Evolutionary conservation across 768 basidiomycete species (phyloP).

Genomic region (Termitomyces sp.): DNA sequence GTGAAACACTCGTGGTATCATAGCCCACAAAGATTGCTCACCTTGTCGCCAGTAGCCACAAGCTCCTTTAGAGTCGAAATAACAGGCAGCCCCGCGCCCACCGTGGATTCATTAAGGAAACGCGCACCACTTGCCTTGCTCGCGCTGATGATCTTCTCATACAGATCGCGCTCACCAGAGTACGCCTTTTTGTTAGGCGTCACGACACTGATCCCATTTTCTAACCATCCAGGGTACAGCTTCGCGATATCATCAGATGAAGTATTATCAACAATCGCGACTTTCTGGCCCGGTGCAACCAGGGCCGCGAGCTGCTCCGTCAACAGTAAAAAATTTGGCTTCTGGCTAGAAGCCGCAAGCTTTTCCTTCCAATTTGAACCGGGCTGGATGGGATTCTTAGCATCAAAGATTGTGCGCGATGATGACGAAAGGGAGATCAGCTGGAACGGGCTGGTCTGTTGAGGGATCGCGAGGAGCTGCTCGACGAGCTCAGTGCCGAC

Average conservation of each 20-base stretch:
- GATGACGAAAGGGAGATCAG: constrained; percentile 70
- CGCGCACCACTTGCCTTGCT: constrained; percentile 55
- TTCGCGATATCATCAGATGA: constrained; percentile 77
- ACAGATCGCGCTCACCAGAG: constrained; percentile 65
- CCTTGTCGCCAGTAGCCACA: constrained; percentile 89
- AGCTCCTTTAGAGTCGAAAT: constrained; percentile 90
- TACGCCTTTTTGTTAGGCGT: constrained; percentile 99
- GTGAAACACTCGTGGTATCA: not conserved
- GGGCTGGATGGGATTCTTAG: constrained; percentile 34
- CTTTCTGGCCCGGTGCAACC: constrained; percentile 39
- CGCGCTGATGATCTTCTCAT: constrained; percentile 59
- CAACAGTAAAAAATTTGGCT: constrained; percentile 42
- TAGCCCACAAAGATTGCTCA: constrained; percentile 20
- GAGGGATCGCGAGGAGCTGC: constrained; percentile 68
- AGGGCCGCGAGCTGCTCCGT: constrained; percentile 39
- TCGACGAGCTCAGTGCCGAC: constrained; percentile 85
- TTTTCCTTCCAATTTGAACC: constrained; percentile 29
- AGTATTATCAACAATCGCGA: constrained; percentile 88
- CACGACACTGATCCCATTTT: constrained; percentile 76
- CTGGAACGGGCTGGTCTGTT: constrained; percentile 48
- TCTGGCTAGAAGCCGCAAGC: constrained; percentile 34
- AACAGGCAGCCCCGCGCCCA: constrained; percentile 93
- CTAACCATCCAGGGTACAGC: constrained; percentile 76
- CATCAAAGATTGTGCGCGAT: constrained; percentile 49
- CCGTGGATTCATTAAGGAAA: constrained; percentile 84